phyloP scores from a whole-genome alignment of 129 eudicot genomes.

The Dittrichia graveolens region DNA sequence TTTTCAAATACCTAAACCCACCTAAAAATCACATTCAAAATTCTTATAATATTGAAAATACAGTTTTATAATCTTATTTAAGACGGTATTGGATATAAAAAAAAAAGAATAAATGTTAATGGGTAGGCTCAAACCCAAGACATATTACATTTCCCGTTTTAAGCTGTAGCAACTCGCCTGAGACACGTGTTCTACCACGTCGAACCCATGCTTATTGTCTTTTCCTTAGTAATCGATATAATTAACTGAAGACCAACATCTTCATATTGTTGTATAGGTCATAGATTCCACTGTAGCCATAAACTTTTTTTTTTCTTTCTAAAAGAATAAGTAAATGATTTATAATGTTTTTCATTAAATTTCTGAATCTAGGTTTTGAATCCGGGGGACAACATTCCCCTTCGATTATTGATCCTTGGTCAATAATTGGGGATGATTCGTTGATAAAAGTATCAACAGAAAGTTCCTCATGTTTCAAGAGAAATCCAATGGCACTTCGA shows the following conservation, averaged over 20 bases:
- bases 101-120: too few relatives aligned
- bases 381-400: constrained; percentile 86
- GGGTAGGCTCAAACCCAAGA: too few relatives aligned
- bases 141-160: too few relatives aligned
- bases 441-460: constrained; percentile 66
- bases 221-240: too few relatives aligned
- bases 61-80: too few relatives aligned
- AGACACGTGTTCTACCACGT: too few relatives aligned
- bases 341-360: not conserved
- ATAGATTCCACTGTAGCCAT: not conserved
- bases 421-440: constrained; percentile 65
- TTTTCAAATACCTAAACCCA: too few relatives aligned
- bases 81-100: too few relatives aligned
- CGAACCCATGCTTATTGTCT: too few relatives aligned
- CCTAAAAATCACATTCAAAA: too few relatives aligned
- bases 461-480: constrained; percentile 68
- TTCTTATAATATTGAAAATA: too few relatives aligned
- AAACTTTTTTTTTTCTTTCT: not conserved
- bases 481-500: constrained; percentile 72
- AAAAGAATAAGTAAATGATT: not conserved
- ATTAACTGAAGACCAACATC: not conserved
- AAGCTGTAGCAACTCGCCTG: too few relatives aligned
- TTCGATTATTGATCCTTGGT: constrained; percentile 88
- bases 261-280: constrained; percentile 1
- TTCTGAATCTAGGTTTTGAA: constrained; percentile 75